Percentiles rank a stretch among this genome's conserved stretches.
phyloP scores from a whole-genome alignment of 2,329 filamentous ascomycete genomes.

The Fonsecaea pugnacius region DNA sequence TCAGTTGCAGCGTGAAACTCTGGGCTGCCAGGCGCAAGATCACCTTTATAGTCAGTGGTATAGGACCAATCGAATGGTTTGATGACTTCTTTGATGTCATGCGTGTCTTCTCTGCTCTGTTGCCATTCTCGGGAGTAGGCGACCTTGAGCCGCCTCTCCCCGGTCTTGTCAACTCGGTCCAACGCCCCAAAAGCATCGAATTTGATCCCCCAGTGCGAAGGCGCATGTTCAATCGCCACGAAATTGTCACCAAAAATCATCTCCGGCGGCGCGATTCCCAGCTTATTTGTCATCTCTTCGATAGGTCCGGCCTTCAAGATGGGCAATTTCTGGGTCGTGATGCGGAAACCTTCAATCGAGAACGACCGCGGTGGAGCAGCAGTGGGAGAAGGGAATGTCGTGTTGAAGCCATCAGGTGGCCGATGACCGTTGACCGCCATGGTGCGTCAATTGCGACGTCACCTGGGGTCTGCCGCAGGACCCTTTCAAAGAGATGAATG shows the following conservation, averaged over 20 bases:
- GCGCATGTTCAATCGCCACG: constrained; percentile 73
- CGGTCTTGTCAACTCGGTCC: constrained; percentile 92
- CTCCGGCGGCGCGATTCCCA: constrained; percentile 88
- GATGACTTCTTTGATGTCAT: constrained; percentile 88
- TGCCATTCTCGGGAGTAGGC: constrained; percentile 91
- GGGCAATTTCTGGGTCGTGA: constrained; percentile 85
- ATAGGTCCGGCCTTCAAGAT: constrained; percentile 93
- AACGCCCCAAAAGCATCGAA: constrained; percentile 89
- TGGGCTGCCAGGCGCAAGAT: constrained; percentile 50
- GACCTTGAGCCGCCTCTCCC: constrained; percentile 86
- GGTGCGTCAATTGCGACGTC: not conserved
- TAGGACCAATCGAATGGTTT: constrained; percentile 99
- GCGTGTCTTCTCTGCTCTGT: constrained; percentile 72
- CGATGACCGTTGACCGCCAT: constrained; percentile 36
- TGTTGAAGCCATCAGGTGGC: constrained; percentile 44
- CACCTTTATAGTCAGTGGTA: constrained; percentile 83
- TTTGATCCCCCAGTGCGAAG: constrained; percentile 74
- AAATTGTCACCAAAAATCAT: constrained; percentile 99
- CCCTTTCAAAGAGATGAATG: not conserved
- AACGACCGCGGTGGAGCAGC: constrained; percentile 60
- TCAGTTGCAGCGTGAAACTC: constrained; percentile 50
- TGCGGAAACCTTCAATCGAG: constrained; percentile 69
- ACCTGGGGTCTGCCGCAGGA: not conserved
- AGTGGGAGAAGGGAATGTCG: constrained; percentile 58
- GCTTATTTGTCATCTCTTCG: constrained; percentile 75